Conservation (phyloP, 495 filamentous ascomycete species). For the Penicillium coprophilum region DNA sequence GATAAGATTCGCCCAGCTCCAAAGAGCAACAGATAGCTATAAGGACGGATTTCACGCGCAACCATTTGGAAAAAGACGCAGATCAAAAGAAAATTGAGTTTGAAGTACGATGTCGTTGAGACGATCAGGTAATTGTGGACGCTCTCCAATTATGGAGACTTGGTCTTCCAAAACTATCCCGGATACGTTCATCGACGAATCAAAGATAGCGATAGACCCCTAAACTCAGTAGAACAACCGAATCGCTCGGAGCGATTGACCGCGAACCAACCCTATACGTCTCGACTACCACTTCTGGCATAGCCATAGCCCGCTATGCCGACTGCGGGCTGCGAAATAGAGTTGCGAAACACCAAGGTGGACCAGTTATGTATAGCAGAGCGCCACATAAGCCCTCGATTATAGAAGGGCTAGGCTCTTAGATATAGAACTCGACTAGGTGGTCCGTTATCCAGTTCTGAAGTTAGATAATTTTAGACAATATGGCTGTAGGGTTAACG, state of each 20-base stretch:
- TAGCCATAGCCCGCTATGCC: neutral
- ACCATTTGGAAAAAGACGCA: too few relatives aligned
- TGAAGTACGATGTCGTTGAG: neutral
- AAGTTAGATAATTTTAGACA: neutral
- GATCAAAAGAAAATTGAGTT: neutral
- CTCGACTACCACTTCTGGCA: neutral
- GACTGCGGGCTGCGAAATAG: too few relatives aligned
- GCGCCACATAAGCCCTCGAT: neutral
- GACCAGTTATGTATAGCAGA: neutral
- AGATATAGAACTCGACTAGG: neutral
- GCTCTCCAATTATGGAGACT: neutral
- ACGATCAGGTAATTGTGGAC: neutral
- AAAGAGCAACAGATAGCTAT: neutral
- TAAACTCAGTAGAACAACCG: neutral
- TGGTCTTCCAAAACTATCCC: neutral
- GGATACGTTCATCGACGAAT: neutral
- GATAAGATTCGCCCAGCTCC: neutral
- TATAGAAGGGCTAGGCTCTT: neutral
- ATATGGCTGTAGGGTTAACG: too few relatives aligned
- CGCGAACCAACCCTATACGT: neutral
- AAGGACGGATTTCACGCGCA: neutral
- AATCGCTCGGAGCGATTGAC: neutral
- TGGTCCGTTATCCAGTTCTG: neutral
- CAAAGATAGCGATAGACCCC: neutral
- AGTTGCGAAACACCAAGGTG: neutral